Evolutionary conservation across 2,329 filamentous ascomycete genomes (phyloP).

Genomic region (Teratosphaeria nubilosa): DNA sequence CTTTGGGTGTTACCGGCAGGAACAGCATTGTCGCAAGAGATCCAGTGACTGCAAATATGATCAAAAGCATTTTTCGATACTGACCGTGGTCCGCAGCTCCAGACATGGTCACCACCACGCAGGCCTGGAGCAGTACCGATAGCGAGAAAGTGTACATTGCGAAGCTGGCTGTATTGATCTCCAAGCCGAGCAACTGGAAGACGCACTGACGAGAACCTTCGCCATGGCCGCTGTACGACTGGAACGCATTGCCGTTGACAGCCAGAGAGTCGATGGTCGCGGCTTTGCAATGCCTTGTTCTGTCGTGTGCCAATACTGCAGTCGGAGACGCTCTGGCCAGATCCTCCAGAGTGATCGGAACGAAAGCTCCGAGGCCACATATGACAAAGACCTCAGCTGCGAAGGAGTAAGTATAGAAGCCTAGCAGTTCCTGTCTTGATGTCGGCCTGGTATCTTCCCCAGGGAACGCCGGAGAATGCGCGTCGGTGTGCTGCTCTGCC

Average conservation of each 20-base stretch:
- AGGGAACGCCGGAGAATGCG: slow-evolving; percentile 47
- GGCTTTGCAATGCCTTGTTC: slow-evolving; percentile 54
- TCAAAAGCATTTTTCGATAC: slow-evolving; percentile 77
- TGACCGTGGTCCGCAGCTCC: slow-evolving; percentile 85
- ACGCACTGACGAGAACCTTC: slow-evolving; percentile 54
- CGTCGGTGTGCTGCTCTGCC: neutral
- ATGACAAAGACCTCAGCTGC: slow-evolving; percentile 94
- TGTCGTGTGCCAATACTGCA: slow-evolving; percentile 74
- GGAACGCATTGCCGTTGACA: neutral
- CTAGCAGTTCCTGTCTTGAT: slow-evolving; percentile 73
- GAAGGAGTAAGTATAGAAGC: slow-evolving; percentile 96
- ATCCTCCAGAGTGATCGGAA: slow-evolving; percentile 89
- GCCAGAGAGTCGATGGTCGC: slow-evolving; percentile 5
- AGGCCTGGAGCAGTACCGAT: slow-evolving; percentile 77
- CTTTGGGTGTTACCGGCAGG: slow-evolving; percentile 61
- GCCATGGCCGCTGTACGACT: neutral
- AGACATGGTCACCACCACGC: slow-evolving; percentile 92
- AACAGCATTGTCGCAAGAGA: slow-evolving; percentile 81
- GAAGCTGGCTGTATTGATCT: slow-evolving; percentile 93
- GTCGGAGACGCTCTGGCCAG: slow-evolving; percentile 68
- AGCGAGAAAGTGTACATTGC: slow-evolving; percentile 97
- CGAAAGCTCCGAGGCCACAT: slow-evolving; percentile 80
- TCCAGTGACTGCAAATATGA: slow-evolving; percentile 75
- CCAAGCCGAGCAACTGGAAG: slow-evolving; percentile 66
- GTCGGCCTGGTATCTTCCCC: slow-evolving; percentile 86